These are phyloP conservation scores for Fusarium nygamai DNA, from an alignment of 2,329 filamentous ascomycete genomes.

Conservation along the genomic window DNA sequence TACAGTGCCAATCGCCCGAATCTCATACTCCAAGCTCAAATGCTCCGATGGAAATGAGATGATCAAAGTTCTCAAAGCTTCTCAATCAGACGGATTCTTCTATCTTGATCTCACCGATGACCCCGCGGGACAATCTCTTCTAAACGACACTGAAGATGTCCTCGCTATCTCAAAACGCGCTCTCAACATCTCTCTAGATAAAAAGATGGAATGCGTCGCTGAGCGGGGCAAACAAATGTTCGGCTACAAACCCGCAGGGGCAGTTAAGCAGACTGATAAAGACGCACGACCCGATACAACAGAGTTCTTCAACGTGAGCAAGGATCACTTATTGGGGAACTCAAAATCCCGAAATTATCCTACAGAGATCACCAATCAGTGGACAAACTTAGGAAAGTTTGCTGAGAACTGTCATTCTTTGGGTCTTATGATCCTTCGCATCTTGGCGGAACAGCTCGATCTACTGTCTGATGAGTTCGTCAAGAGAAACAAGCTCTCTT, in stretches of 20 bases:
- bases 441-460: neutral
- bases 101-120: neutral
- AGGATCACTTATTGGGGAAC: neutral
- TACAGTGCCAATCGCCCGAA: neutral
- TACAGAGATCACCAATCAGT: neutral
- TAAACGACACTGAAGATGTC: neutral
- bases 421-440: neutral
- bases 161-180: neutral
- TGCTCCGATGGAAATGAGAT: neutral
- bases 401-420: neutral
- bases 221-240: neutral
- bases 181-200: neutral
- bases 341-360: neutral
- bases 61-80: neutral
- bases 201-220: neutral
- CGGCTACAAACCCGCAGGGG: neutral
- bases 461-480: neutral
- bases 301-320: neutral
- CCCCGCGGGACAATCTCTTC: accelerated
- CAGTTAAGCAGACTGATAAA: neutral
- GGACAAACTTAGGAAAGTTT: accelerated
- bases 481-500: neutral
- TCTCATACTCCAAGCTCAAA: neutral
- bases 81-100: neutral
- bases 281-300: neutral